These are phyloP conservation scores for Lagerstroemia speciosa DNA, from an alignment of 345 rosid genomes.

Conservation along the genomic window DNA sequence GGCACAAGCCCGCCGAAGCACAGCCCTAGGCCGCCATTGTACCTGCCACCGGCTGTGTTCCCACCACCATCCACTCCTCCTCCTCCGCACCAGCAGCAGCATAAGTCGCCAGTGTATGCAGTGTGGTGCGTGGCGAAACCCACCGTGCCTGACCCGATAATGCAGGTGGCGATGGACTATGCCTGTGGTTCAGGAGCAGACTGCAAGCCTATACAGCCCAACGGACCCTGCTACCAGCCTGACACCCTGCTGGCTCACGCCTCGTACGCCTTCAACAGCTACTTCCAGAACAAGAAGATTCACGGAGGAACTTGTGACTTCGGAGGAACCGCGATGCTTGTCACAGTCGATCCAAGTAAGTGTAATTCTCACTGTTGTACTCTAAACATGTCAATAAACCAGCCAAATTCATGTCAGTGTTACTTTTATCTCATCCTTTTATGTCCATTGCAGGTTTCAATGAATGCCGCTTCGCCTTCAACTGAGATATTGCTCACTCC, in stretches of 20 bases:
- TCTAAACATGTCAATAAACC: too few relatives aligned
- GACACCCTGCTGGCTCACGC: conserved; percentile 9
- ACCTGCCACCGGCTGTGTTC: background rate
- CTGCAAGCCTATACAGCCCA: conserved; percentile 11
- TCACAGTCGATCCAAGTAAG: conserved; percentile 16
- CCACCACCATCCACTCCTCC: background rate
- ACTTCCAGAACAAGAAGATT: conserved; percentile 9
- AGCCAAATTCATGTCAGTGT: too few relatives aligned
- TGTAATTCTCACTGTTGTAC: background rate
- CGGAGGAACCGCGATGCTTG: conserved; percentile 17
- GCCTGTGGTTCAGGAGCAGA: conserved; percentile 13
- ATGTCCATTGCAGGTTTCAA: background rate
- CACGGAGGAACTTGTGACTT: conserved; percentile 16
- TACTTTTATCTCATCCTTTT: background rate
- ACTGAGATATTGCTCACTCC: background rate
- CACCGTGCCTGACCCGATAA: conserved; percentile 6
- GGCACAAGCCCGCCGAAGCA: conserved; percentile 1
- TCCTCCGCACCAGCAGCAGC: too few relatives aligned
- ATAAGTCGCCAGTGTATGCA: conserved; percentile 5
- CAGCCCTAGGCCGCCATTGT: background rate
- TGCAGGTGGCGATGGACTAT: conserved; percentile 15
- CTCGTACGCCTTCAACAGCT: conserved; percentile 14
- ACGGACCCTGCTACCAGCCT: conserved; percentile 10
- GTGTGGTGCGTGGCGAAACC: conserved; percentile 20
- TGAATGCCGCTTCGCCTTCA: background rate